Evolutionary conservation across 2,329 filamentous ascomycete species (phyloP).

Genomic region (Coleophoma crateriformis): DNA sequence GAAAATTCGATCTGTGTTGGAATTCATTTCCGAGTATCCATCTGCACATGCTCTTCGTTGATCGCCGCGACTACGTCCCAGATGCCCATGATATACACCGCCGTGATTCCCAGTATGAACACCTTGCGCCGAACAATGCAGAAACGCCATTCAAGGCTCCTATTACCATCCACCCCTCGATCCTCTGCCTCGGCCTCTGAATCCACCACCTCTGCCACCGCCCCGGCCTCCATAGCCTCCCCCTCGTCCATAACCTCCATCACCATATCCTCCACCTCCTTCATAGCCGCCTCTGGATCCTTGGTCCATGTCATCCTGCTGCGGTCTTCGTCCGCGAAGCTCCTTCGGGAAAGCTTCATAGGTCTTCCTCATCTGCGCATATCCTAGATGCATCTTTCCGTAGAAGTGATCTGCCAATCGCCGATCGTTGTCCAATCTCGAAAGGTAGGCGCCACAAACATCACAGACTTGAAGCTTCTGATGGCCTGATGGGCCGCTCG

Average conservation of each 20-base stretch:
- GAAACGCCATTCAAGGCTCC: too few relatives aligned
- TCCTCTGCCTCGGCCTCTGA: constrained; percentile 4
- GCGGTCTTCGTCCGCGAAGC: constrained; percentile 65
- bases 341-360: constrained; percentile 84
- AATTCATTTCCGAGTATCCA: too few relatives aligned
- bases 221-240: constrained; percentile 17
- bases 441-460: constrained; percentile 93
- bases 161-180: constrained; percentile 21
- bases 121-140: constrained; percentile 5
- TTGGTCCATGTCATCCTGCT: constrained; percentile 30
- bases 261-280: constrained; percentile 18
- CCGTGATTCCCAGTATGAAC: constrained; percentile 1
- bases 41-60: too few relatives aligned
- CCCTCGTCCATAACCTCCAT: constrained; percentile 10
- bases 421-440: constrained; percentile 87
- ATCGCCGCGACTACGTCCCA: too few relatives aligned
- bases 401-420: constrained; percentile 96
- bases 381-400: constrained; percentile 98
- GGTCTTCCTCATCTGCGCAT: constrained; percentile 96
- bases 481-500: constrained; percentile 85
- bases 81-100: constrained; percentile 2
- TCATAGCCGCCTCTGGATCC: constrained; percentile 11
- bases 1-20: too few relatives aligned
- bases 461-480: constrained; percentile 99
- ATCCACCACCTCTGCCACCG: constrained; percentile 20